Conservation (phyloP, 1,284 basidiomycete species). For the Sanghuangporus sanghuang region DNA sequence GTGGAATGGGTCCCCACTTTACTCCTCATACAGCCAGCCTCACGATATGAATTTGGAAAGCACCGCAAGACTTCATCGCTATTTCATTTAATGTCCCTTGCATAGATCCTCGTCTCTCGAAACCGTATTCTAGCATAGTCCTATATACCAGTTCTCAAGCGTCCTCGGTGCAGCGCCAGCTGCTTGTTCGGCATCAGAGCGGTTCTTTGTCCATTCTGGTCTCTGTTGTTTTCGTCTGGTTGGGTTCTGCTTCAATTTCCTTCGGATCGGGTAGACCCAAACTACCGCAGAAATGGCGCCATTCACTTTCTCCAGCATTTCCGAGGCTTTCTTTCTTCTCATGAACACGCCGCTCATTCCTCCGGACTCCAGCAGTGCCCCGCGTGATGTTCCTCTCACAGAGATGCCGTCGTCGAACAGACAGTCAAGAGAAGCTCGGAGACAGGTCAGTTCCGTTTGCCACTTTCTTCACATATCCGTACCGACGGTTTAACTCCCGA, state of each 20-base stretch:
- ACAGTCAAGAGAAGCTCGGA: background rate
- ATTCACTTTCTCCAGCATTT: constrained; percentile 6
- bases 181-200: background rate
- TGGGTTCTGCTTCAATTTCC: background rate
- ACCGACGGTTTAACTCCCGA: background rate
- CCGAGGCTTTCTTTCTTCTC: constrained; percentile 9
- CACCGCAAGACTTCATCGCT: background rate
- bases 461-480: background rate
- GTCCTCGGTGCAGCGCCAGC: background rate
- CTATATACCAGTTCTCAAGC: background rate
- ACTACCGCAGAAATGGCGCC: constrained; percentile 1
- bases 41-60: background rate
- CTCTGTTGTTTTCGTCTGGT: background rate
- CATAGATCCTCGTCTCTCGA: background rate
- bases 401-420: constrained; percentile 9
- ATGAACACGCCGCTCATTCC: constrained; percentile 17
- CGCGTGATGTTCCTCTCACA: constrained; percentile 13
- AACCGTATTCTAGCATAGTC: background rate
- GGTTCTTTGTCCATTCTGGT: background rate
- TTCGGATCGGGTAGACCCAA: background rate
- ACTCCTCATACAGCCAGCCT: constrained; percentile 1
- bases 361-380: constrained; percentile 1
- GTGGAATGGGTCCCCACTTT: background rate
- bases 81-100: background rate
- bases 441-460: background rate